These are phyloP conservation scores for Symmetrospora coprosmae DNA, from an alignment of 768 basidiomycete genomes.

Conservation along the genomic window DNA sequence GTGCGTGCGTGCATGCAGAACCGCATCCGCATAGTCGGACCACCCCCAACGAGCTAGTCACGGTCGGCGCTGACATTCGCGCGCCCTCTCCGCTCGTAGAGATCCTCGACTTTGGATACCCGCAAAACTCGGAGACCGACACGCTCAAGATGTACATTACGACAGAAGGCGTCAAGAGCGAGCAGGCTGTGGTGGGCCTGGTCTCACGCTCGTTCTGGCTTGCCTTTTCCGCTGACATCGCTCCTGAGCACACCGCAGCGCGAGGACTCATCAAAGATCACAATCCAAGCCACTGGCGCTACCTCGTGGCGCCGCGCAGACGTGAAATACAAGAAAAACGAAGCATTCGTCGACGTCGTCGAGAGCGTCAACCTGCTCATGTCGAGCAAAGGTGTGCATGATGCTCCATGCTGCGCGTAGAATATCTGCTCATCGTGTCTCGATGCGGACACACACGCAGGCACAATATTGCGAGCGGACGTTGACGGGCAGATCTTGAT, in stretches of 20 bases:
- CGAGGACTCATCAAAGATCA: constrained; percentile 94
- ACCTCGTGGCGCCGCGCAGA: constrained; percentile 90
- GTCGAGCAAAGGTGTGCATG: constrained; percentile 73
- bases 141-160: constrained; percentile 96
- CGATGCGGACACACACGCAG: constrained; percentile 39
- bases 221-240: neutral
- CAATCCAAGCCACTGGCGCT: constrained; percentile 87
- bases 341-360: constrained; percentile 98
- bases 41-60: neutral
- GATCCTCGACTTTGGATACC: constrained; percentile 97
- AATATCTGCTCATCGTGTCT: neutral
- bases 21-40: neutral
- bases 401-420: neutral
- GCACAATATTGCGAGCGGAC: constrained; percentile 80
- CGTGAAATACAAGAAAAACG: constrained; percentile 98
- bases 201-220: neutral
- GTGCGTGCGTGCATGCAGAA: too few species aligned
- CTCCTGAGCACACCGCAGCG: constrained; percentile 40
- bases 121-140: constrained; percentile 96
- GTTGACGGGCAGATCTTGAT: constrained; percentile 96
- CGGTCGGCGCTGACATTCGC: neutral
- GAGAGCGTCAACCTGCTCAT: constrained; percentile 91
- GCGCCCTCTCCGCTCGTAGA: constrained; percentile 50
- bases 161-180: constrained; percentile 80
- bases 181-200: constrained; percentile 60